Conservation (phyloP, 805 yeast species). For the Helenozyma baotianmanensis region DNA sequence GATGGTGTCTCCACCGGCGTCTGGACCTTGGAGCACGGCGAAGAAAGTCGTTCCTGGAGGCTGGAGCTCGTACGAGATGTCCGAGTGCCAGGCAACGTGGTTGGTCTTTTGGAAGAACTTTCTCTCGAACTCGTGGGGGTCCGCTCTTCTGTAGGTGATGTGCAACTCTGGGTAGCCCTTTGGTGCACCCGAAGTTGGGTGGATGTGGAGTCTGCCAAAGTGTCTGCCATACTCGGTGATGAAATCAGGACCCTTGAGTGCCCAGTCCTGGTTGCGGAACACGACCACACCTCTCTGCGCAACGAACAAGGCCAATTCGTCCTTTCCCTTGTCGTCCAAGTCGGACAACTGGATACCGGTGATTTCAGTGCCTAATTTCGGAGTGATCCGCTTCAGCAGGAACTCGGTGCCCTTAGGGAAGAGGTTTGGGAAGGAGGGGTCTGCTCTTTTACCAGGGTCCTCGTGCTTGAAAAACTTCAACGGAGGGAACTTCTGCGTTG, state of each 20-base stretch:
- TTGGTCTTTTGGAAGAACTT: slow-evolving; percentile 25
- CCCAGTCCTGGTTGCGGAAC: slow-evolving; percentile 30
- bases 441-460: slow-evolving; percentile 28
- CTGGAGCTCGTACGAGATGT: slow-evolving; percentile 33
- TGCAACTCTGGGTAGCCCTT: slow-evolving; percentile 28
- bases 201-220: slow-evolving; percentile 40
- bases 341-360: slow-evolving; percentile 27
- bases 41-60: slow-evolving; percentile 33
- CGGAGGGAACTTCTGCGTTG: slow-evolving; percentile 27
- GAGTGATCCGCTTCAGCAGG: slow-evolving; percentile 21
- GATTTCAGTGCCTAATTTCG: slow-evolving; percentile 30
- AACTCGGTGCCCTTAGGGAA: slow-evolving; percentile 15
- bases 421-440: slow-evolving; percentile 17
- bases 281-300: slow-evolving; percentile 34
- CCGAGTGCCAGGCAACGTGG: slow-evolving; percentile 35
- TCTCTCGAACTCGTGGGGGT: slow-evolving; percentile 24
- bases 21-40: slow-evolving; percentile 33
- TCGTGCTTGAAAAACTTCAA: slow-evolving; percentile 22
- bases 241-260: slow-evolving; percentile 20
- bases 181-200: slow-evolving; percentile 42
- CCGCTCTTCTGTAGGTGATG: slow-evolving; percentile 30
- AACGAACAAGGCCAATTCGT: slow-evolving; percentile 28
- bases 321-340: slow-evolving; percentile 23
- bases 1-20: slow-evolving; percentile 36
- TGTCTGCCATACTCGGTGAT: slow-evolving; percentile 29